Conservation (phyloP, 176 grass and related monocot genomes). For the Coix lacrymajobi region DNA sequence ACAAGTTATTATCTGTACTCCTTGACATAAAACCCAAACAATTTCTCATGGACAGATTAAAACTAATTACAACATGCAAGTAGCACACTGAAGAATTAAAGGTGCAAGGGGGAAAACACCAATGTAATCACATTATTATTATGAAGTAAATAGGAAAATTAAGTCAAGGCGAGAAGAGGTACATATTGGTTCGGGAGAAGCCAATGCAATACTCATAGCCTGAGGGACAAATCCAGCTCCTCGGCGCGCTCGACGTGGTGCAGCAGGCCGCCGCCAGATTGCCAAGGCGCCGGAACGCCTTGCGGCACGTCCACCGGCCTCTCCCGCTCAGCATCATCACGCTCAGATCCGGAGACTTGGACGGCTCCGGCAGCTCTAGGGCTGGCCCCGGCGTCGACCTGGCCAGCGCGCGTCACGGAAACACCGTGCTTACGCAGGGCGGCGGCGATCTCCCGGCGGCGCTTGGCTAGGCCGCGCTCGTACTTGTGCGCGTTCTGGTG, state of each 20-base stretch:
- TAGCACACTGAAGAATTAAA: not conserved
- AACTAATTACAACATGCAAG: not conserved
- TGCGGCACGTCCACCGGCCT: not conserved
- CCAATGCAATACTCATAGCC: not conserved
- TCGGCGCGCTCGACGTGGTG: not conserved
- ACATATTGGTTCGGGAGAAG: not conserved
- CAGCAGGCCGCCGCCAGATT: not conserved
- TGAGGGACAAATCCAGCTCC: slow-evolving; percentile 10
- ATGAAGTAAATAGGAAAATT: not conserved
- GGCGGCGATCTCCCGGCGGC: slow-evolving; percentile 18
- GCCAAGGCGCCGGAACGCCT: not conserved
- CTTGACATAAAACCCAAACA: not conserved
- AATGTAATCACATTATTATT: too few species aligned
- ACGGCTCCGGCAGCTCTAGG: not conserved
- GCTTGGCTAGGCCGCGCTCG: slow-evolving; percentile 50
- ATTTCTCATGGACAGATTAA: not conserved
- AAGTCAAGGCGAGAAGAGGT: not conserved
- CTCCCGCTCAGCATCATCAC: not conserved
- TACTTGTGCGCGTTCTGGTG: slow-evolving; percentile 82
- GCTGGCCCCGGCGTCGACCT: not conserved
- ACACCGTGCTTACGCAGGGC: not conserved
- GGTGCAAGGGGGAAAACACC: not conserved
- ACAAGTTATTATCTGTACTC: not conserved
- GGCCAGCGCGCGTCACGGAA: not conserved
- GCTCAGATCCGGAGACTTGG: not conserved